phyloP scores from a whole-genome alignment of 306 rosid species.

The Cyclanthera cordifolia region DNA sequence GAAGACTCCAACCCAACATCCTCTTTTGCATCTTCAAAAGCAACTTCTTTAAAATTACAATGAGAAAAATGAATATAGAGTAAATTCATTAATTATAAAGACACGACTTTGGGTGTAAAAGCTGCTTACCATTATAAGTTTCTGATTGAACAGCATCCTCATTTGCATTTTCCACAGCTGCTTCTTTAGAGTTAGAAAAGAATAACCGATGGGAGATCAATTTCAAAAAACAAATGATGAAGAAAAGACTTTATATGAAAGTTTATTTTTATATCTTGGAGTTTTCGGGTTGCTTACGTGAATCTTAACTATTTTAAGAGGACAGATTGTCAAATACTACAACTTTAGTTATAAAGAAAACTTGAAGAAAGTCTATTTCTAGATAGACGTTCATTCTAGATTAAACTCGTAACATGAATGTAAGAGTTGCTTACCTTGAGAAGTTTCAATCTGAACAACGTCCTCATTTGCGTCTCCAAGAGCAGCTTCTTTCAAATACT shows the following conservation, averaged over 20 bases:
- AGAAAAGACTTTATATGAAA: not conserved
- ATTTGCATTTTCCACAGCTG: slow-evolving; percentile 9
- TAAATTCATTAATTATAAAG: no score
- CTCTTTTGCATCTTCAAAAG: no score
- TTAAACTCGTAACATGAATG: not conserved
- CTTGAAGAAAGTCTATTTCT: no score
- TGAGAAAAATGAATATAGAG: no score
- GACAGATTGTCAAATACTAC: no score
- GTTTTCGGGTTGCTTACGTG: no score
- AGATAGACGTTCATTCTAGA: no score
- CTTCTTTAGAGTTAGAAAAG: slow-evolving; percentile 11
- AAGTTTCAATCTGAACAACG: slow-evolving; percentile 22
- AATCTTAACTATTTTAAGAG: no score
- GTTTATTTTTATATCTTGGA: no score
- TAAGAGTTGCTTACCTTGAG: slow-evolving; percentile 24
- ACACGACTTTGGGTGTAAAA: not conserved
- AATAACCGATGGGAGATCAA: not conserved
- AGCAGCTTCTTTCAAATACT: slow-evolving; percentile 35
- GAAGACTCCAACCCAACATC: no score
- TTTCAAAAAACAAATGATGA: not conserved
- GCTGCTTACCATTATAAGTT: slow-evolving; percentile 23
- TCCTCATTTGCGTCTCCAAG: slow-evolving; percentile 42
- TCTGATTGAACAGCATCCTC: slow-evolving; percentile 21
- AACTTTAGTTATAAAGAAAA: no score
- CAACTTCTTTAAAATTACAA: no score